Conservation (phyloP, 1,139 yeast genomes). For the Lodderomyces metapsilosis region DNA sequence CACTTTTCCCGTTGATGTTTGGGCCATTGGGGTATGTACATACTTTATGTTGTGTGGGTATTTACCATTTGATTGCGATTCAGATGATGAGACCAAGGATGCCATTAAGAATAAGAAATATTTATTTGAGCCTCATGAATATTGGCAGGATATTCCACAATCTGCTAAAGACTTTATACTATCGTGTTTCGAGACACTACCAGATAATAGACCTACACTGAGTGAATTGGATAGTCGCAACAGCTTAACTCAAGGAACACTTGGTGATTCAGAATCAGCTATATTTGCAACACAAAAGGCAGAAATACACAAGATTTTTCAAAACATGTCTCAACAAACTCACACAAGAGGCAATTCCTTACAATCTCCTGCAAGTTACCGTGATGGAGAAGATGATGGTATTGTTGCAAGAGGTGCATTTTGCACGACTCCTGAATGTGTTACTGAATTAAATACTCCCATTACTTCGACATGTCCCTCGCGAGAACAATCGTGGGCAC, state of each 20-base stretch:
- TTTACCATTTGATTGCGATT: constrained; percentile 78
- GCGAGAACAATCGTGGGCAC: not conserved
- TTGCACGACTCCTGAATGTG: constrained; percentile 2
- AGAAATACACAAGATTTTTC: constrained; percentile 7
- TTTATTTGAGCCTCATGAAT: constrained; percentile 58
- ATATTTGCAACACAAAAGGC: constrained; percentile 8
- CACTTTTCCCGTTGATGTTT: constrained; percentile 61
- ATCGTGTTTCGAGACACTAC: constrained; percentile 42
- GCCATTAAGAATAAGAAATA: constrained; percentile 60
- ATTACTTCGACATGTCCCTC: not conserved
- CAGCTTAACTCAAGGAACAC: too few relatives aligned
- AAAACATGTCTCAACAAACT: not conserved
- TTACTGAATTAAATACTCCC: constrained; percentile 1
- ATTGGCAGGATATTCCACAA: constrained; percentile 55
- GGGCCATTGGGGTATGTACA: constrained; percentile 76
- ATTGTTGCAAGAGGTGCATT: not conserved
- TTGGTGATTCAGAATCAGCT: not conserved
- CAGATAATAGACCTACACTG: not conserved
- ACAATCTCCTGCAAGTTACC: not conserved
- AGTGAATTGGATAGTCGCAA: not conserved
- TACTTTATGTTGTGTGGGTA: constrained; percentile 75
- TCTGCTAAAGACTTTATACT: constrained; percentile 59
- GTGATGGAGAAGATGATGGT: not conserved
- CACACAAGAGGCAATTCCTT: not conserved
- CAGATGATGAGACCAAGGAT: constrained; percentile 64